Evolutionary conservation across 805 yeast genomes (phyloP).

Genomic region (Yamadazyma ubonensis): DNA sequence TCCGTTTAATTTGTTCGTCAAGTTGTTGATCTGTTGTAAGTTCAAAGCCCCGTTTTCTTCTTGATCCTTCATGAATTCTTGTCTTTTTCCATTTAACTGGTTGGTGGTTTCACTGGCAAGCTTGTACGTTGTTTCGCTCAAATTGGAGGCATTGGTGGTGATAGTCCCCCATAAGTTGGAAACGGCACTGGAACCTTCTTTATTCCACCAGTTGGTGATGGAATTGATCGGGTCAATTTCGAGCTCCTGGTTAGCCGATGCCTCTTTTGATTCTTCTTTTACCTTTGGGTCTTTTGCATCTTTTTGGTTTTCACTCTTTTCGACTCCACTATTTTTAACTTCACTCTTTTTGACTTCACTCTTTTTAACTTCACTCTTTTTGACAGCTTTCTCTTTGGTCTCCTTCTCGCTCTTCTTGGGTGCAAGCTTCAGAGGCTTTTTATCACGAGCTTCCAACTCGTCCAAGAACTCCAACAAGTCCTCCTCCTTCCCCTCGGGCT

Average conservation of each 20-base stretch:
- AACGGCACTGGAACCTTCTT: slow-evolving; percentile 64
- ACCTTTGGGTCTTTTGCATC: background rate
- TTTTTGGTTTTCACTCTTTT: background rate
- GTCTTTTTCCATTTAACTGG: slow-evolving; percentile 40
- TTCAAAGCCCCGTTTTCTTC: slow-evolving; percentile 17
- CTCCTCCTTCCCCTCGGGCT: slow-evolving; percentile 45
- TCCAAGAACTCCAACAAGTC: slow-evolving; percentile 60
- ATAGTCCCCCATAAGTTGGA: slow-evolving; percentile 70
- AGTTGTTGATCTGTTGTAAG: slow-evolving; percentile 28
- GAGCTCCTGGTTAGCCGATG: slow-evolving; percentile 7
- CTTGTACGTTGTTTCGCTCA: slow-evolving; percentile 52
- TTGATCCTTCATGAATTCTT: slow-evolving; percentile 28
- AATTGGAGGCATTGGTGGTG: slow-evolving; percentile 46
- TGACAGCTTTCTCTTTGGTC: background rate
- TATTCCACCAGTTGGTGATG: slow-evolving; percentile 72
- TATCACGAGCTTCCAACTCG: slow-evolving; percentile 66
- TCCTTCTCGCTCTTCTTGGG: slow-evolving; percentile 27
- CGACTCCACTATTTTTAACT: no score
- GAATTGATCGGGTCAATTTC: slow-evolving; percentile 62
- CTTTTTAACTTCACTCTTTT: no score
- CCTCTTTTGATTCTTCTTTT: background rate
- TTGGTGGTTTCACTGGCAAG: slow-evolving; percentile 46
- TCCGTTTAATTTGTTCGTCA: slow-evolving; percentile 30
- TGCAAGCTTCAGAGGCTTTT: slow-evolving; percentile 34
- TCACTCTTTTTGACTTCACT: no score